A percentile compares a stretch with the other conserved stretches of the same genome.
Conservation (phyloP, 2,329 filamentous ascomycete genomes). For the Trichoderma arundinaceum region DNA sequence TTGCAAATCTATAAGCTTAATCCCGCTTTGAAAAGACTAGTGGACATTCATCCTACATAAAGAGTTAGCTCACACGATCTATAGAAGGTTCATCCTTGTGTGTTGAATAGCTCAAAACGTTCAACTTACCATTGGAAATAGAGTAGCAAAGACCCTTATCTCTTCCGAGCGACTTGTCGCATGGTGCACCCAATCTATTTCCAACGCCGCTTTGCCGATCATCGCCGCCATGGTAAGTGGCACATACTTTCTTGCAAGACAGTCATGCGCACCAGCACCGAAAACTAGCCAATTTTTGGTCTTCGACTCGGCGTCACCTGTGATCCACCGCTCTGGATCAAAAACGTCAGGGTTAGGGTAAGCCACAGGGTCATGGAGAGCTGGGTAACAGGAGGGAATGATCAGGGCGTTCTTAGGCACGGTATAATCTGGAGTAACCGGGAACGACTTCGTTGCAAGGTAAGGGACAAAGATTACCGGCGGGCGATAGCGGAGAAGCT, state of each 20-base stretch:
- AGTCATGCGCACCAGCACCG: constrained; percentile 20
- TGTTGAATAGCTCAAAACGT: background rate
- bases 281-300: constrained; percentile 25
- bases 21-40: constrained; percentile 10
- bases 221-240: constrained; percentile 19
- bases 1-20: background rate
- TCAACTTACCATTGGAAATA: constrained; percentile 25
- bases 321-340: constrained; percentile 22
- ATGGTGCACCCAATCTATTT: constrained; percentile 22
- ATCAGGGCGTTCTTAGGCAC: constrained; percentile 27
- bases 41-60: constrained; percentile 16
- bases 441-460: constrained; percentile 13
- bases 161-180: constrained; percentile 13
- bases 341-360: constrained; percentile 20
- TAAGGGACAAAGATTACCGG: constrained; percentile 25
- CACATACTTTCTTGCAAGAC: constrained; percentile 21
- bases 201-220: constrained; percentile 21
- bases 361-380: constrained; percentile 12
- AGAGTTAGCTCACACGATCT: background rate
- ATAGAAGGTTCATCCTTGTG: background rate
- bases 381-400: constrained; percentile 15
- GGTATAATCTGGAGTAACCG: constrained; percentile 16
- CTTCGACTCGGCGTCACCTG: constrained; percentile 20
- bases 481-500: constrained; percentile 20
- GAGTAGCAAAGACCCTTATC: constrained; percentile 21